Evolutionary conservation across 2,329 filamentous ascomycete genomes (phyloP).

Genomic region (Fusarium mexicanum): DNA sequence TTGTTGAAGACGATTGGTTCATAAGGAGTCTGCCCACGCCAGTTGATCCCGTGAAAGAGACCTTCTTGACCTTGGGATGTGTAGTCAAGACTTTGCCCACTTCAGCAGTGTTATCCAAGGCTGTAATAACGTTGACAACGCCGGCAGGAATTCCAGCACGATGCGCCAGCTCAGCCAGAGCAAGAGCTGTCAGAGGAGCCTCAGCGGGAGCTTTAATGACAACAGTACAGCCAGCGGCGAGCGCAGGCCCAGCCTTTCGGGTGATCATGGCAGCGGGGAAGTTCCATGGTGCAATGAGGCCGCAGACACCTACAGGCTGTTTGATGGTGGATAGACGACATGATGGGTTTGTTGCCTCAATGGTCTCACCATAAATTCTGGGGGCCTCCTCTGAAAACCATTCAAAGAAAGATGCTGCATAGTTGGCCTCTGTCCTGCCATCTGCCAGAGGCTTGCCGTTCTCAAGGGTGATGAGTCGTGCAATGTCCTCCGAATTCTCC

Average conservation of each 20-base stretch:
- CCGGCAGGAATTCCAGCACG: slow-evolving; percentile 88
- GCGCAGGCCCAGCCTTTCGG: slow-evolving; percentile 59
- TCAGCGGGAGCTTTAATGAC: slow-evolving; percentile 89
- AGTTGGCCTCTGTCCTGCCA: slow-evolving; percentile 65
- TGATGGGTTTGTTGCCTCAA: slow-evolving; percentile 66
- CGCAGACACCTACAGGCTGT: slow-evolving; percentile 49
- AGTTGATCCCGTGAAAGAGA: slow-evolving; percentile 76
- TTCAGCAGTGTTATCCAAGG: slow-evolving; percentile 78
- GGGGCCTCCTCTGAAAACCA: slow-evolving; percentile 74
- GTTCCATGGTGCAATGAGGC: slow-evolving; percentile 60
- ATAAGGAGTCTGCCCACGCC: slow-evolving; percentile 63
- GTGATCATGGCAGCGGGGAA: slow-evolving; percentile 66
- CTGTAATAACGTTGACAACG: slow-evolving; percentile 86
- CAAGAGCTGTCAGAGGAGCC: slow-evolving; percentile 88
- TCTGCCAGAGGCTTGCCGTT: slow-evolving; percentile 76
- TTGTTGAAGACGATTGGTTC: slow-evolving; percentile 73
- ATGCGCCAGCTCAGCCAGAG: slow-evolving; percentile 82
- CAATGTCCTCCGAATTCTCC: slow-evolving; percentile 73
- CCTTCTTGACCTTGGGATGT: slow-evolving; percentile 65
- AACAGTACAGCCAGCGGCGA: slow-evolving; percentile 79
- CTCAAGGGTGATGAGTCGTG: slow-evolving; percentile 74
- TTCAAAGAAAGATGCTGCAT: slow-evolving; percentile 69
- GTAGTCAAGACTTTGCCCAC: slow-evolving; percentile 69
- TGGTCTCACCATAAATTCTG: slow-evolving; percentile 55
- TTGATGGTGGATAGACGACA: slow-evolving; percentile 58